Conservation (phyloP, 2,329 filamentous ascomycete species). For the Hymenoscyphus fraxineus region DNA sequence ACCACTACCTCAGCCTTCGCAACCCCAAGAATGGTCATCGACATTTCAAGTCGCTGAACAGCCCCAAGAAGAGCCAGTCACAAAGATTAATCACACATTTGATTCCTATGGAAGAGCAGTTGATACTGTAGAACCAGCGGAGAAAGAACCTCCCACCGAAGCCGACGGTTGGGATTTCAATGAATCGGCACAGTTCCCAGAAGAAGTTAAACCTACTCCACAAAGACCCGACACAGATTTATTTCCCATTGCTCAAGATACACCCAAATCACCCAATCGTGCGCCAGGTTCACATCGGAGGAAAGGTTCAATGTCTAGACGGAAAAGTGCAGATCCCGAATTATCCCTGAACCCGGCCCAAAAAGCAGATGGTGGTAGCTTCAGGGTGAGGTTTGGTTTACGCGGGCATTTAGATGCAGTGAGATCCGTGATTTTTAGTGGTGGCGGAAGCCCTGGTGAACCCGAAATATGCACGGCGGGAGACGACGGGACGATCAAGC, state of each 20-base stretch:
- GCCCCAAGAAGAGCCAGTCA: slow-evolving; percentile 50
- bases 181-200: slow-evolving; percentile 61
- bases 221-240: slow-evolving; percentile 80
- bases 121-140: slow-evolving; percentile 30
- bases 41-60: slow-evolving; percentile 30
- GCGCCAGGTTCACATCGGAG: slow-evolving; percentile 67
- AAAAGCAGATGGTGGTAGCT: slow-evolving; percentile 69
- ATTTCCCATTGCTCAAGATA: slow-evolving; percentile 77
- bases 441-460: slow-evolving; percentile 89
- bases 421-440: slow-evolving; percentile 91
- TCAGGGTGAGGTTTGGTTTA: slow-evolving; percentile 90
- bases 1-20: slow-evolving; percentile 39
- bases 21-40: slow-evolving; percentile 37
- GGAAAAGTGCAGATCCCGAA: slow-evolving; percentile 67
- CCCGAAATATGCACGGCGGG: slow-evolving; percentile 95
- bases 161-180: slow-evolving; percentile 91
- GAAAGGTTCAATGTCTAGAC: slow-evolving; percentile 73
- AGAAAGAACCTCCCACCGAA: slow-evolving; percentile 50
- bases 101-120: slow-evolving; percentile 55
- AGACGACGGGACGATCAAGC: slow-evolving; percentile 92
- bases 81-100: slow-evolving; percentile 55
- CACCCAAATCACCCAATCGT: slow-evolving; percentile 75
- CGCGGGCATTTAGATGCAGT: slow-evolving; percentile 92
- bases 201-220: slow-evolving; percentile 48
- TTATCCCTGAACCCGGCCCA: slow-evolving; percentile 50